phyloP scores from a whole-genome alignment of 1,284 basidiomycete genomes.

The Ceratobasidium sp. region DNA sequence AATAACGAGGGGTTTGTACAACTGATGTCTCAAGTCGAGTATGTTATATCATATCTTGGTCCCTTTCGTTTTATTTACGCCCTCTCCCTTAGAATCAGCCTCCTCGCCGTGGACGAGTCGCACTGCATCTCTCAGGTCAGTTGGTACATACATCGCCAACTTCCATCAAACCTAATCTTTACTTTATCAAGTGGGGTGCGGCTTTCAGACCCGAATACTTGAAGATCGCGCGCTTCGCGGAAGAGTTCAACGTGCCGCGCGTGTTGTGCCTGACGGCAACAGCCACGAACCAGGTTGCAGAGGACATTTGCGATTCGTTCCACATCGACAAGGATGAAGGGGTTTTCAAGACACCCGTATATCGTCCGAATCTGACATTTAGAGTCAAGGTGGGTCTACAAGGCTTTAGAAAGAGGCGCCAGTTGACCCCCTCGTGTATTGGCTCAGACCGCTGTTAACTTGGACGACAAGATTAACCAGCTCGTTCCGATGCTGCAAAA shows the following conservation, averaged over 20 bases:
- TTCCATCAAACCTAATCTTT: conserved; percentile 21
- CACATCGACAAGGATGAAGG: conserved; percentile 41
- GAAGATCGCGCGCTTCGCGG: conserved; percentile 45
- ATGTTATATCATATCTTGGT: not conserved
- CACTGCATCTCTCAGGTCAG: conserved; percentile 44
- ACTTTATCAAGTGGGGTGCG: conserved; percentile 7
- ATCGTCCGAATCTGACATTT: conserved; percentile 43
- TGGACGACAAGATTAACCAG: conserved; percentile 34
- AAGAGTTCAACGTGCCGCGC: conserved; percentile 42
- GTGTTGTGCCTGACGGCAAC: conserved; percentile 45
- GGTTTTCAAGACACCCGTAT: conserved; percentile 41
- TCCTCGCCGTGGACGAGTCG: conserved; percentile 45
- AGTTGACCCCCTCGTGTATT: not conserved
- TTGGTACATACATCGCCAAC: not conserved
- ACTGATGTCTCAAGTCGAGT: conserved; percentile 42
- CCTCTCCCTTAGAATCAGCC: conserved; percentile 32
- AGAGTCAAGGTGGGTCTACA: conserved; percentile 23
- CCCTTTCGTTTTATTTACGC: not conserved
- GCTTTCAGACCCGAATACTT: conserved; percentile 44
- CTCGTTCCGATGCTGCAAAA: conserved; percentile 41
- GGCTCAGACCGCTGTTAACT: conserved; percentile 6
- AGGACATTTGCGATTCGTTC: conserved; percentile 44
- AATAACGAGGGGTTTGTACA: conserved; percentile 45
- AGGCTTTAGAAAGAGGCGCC: not conserved
- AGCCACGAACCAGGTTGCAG: conserved; percentile 43